Conservation (phyloP, 345 rosid genomes). For the Lepidium africanum region DNA sequence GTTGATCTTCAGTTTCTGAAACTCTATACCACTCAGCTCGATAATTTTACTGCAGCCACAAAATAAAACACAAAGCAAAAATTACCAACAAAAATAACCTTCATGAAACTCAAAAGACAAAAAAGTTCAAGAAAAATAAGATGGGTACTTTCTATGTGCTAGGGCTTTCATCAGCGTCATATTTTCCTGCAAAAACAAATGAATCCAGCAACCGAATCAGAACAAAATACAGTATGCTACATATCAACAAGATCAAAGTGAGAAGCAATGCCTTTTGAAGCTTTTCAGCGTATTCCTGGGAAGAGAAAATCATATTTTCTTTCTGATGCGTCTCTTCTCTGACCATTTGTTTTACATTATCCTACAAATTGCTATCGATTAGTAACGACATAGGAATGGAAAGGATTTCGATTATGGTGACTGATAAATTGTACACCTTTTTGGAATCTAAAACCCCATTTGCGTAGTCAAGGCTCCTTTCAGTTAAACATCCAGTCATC, state of each 20-base stretch:
- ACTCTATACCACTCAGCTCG: slow-evolving; percentile 44
- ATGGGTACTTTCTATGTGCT: slow-evolving; percentile 48
- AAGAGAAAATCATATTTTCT: slow-evolving; percentile 11
- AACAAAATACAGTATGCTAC: neutral
- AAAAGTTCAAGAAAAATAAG: neutral
- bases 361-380: slow-evolving; percentile 37
- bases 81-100: neutral
- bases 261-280: slow-evolving; percentile 41
- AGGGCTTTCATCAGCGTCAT: slow-evolving; percentile 43
- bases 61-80: neutral
- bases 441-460: neutral
- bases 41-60: slow-evolving; percentile 43
- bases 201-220: slow-evolving; percentile 7
- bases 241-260: neutral
- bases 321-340: slow-evolving; percentile 26
- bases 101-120: slow-evolving; percentile 3
- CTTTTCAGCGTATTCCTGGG: slow-evolving; percentile 37
- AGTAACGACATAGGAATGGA: neutral
- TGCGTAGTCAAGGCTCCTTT: neutral
- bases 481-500: neutral
- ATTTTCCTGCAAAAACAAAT: slow-evolving; percentile 42
- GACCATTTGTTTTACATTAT: slow-evolving; percentile 12
- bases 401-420: neutral
- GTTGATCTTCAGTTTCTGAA: slow-evolving; percentile 52
- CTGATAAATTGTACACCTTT: neutral